phyloP scores from a whole-genome alignment of 768 basidiomycete species.

The Scleroderma citrinum region DNA sequence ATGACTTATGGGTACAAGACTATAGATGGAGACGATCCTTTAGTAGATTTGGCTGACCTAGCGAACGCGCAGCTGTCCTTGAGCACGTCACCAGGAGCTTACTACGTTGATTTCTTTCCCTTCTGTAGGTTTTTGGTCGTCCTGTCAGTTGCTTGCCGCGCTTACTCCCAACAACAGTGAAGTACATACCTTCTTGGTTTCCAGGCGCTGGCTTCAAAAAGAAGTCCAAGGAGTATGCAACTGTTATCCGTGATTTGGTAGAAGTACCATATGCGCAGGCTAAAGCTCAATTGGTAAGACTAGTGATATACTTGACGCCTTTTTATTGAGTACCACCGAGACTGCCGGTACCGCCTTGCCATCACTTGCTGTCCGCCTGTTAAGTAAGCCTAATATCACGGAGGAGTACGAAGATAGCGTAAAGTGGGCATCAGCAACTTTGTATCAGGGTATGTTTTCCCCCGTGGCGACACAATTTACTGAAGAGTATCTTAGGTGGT shows the following conservation, averaged over 20 bases:
- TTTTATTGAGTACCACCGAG: not conserved
- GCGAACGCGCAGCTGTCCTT: constrained; percentile 21
- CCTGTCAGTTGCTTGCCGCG: not conserved
- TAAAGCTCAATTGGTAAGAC: constrained; percentile 14
- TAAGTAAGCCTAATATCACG: constrained; percentile 7
- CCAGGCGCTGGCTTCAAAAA: constrained; percentile 16
- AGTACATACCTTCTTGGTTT: constrained; percentile 18
- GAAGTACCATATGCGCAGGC: constrained; percentile 11
- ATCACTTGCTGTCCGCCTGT: constrained; percentile 9
- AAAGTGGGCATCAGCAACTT: constrained; percentile 12
- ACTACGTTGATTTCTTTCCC: constrained; percentile 14
- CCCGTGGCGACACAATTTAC: not conserved
- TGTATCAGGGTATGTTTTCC: constrained; percentile 8
- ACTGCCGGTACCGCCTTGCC: constrained; percentile 10
- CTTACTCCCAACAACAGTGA: constrained; percentile 10
- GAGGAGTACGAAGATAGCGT: constrained; percentile 11
- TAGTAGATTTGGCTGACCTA: constrained; percentile 24
- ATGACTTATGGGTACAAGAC: constrained; percentile 37
- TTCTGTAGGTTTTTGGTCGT: constrained; percentile 5
- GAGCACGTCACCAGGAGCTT: constrained; percentile 1
- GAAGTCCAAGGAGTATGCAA: constrained; percentile 6
- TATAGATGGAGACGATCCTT: constrained; percentile 30
- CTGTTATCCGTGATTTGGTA: constrained; percentile 1
- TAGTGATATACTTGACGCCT: not conserved
- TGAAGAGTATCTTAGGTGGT: constrained; percentile 10